Percentiles rank a stretch among this genome's conserved stretches.
Evolutionary conservation across 768 basidiomycete species (phyloP).

Genomic region (Strobilomyces echinocephalus): DNA sequence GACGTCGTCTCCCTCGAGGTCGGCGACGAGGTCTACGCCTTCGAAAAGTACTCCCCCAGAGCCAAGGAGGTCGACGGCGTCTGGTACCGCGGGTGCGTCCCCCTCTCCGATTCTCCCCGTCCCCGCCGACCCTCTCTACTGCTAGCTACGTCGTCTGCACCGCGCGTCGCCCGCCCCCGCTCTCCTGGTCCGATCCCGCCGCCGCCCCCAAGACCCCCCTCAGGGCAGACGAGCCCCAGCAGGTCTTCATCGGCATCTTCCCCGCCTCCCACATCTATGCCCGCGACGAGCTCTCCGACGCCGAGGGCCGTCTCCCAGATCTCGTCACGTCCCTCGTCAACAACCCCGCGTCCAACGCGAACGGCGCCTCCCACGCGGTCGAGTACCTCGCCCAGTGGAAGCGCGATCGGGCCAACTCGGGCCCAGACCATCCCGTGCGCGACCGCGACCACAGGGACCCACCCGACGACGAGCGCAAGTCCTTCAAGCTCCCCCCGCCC

Average conservation of each 20-base stretch:
- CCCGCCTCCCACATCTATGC: slow-evolving; percentile 84
- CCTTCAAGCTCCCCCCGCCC: slow-evolving; percentile 68
- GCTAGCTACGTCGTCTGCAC: slow-evolving; percentile 90
- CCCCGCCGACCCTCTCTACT: background rate
- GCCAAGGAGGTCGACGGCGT: slow-evolving; percentile 70
- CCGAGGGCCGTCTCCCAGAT: slow-evolving; percentile 78
- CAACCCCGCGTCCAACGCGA: slow-evolving; percentile 28
- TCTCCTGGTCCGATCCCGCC: slow-evolving; percentile 63
- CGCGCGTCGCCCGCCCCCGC: slow-evolving; percentile 60
- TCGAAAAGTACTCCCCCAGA: slow-evolving; percentile 80
- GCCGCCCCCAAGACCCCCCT: slow-evolving; percentile 42
- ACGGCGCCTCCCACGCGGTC: slow-evolving; percentile 37
- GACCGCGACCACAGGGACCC: slow-evolving; percentile 42
- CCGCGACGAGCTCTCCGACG: slow-evolving; percentile 82
- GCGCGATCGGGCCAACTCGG: slow-evolving; percentile 27
- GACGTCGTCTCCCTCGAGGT: slow-evolving; percentile 87
- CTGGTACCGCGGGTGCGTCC: slow-evolving; percentile 57
- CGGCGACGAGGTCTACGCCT: slow-evolving; percentile 95
- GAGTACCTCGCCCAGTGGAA: slow-evolving; percentile 46
- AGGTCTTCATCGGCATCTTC: slow-evolving; percentile 93
- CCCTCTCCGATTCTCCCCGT: no score
- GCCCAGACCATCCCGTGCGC: slow-evolving; percentile 22
- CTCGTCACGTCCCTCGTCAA: slow-evolving; percentile 55
- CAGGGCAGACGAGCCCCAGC: slow-evolving; percentile 72
- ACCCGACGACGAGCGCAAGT: slow-evolving; percentile 57